Conservation (phyloP, 1,284 basidiomycete genomes). For the Apiotrichum porosum region DNA sequence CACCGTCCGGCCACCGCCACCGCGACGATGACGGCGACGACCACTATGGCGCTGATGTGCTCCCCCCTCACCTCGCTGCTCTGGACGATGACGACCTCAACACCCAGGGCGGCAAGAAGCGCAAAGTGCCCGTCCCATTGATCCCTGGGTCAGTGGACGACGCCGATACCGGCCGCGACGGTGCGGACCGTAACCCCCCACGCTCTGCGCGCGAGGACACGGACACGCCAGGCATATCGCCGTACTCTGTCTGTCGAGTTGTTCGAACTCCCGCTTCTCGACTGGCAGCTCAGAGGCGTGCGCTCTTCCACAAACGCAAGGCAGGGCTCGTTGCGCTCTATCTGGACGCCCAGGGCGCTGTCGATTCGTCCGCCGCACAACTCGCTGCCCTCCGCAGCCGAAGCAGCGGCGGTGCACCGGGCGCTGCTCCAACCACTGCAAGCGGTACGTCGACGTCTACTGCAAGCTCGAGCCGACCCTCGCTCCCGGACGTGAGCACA, state of each 20-base stretch:
- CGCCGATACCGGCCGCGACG: constrained; percentile 14
- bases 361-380: background rate
- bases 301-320: constrained; percentile 34
- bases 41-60: too few species aligned
- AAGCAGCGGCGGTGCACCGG: background rate
- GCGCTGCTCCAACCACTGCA: background rate
- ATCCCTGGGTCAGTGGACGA: constrained; percentile 12
- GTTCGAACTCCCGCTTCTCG: background rate
- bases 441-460: background rate
- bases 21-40: too few species aligned
- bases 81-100: constrained; percentile 26
- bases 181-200: constrained; percentile 17
- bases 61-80: background rate
- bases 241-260: too few species aligned
- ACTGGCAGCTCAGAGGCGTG: constrained; percentile 21
- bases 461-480: background rate
- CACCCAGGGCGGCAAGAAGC: constrained; percentile 35
- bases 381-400: background rate
- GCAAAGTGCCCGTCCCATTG: constrained; percentile 30
- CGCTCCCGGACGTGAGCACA: constrained; percentile 21
- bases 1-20: background rate
- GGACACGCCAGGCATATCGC: background rate
- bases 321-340: constrained; percentile 37
- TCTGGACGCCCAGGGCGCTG: constrained; percentile 35
- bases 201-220: constrained; percentile 16